Conservation (phyloP, 768 basidiomycete genomes). For the Mycena belliarum region DNA sequence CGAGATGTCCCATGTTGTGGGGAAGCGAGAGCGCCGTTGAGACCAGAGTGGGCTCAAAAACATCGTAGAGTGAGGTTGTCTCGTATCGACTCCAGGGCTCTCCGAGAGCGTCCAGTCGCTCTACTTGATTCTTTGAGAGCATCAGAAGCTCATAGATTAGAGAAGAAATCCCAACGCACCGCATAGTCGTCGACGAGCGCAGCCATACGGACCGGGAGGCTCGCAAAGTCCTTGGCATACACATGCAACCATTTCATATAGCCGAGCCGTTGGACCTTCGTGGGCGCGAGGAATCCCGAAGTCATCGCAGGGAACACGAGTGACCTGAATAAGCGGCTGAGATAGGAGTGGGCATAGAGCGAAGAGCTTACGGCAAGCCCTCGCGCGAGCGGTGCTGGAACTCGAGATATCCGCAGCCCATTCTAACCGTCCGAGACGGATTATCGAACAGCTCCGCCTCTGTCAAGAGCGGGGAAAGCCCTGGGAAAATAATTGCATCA, state of each 20-base stretch:
- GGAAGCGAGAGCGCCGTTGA: neutral
- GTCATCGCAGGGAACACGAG: no score
- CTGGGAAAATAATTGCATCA: no score
- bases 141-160: neutral
- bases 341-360: no score
- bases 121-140: neutral
- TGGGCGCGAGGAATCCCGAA: neutral
- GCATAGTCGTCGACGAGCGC: neutral
- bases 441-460: no score
- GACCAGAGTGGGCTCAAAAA: neutral
- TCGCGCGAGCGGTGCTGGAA: no score
- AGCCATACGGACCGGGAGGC: neutral
- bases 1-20: neutral
- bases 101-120: neutral
- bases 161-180: neutral
- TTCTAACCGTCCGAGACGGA: no score
- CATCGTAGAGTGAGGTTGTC: neutral
- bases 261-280: neutral
- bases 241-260: neutral
- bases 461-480: no score
- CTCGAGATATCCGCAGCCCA: no score
- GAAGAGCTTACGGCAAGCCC: no score
- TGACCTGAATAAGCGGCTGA: no score
- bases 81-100: neutral
- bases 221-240: neutral